A percentile compares a stretch with the other conserved stretches of the same genome.
These are phyloP conservation scores for Paraphoma chrysanthemicola DNA, from an alignment of 2,329 filamentous ascomycete genomes.

Conservation along the genomic window DNA sequence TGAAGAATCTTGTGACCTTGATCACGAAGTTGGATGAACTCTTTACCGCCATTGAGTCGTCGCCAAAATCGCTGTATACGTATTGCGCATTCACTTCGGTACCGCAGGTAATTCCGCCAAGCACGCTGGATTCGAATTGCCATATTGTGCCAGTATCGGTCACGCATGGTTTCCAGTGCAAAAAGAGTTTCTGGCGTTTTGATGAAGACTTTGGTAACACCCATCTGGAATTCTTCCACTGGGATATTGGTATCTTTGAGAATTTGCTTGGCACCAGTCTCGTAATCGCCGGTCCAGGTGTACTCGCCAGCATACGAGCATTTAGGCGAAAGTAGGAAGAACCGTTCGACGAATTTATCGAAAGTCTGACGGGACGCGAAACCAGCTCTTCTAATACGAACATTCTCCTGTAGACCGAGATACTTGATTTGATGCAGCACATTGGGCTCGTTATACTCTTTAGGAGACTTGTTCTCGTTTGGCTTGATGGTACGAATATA, in stretches of 20 bases:
- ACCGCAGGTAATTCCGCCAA: constrained; percentile 94
- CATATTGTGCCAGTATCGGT: constrained; percentile 99
- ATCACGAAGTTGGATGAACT: constrained; percentile 87
- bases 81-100: constrained; percentile 89
- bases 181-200: constrained; percentile 98
- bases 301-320: constrained; percentile 97
- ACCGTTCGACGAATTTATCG: constrained; percentile 97
- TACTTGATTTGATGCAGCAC: constrained; percentile 99
- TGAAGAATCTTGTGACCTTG: constrained; percentile 83
- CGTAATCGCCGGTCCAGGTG: constrained; percentile 88
- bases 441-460: constrained; percentile 89
- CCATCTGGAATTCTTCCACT: constrained; percentile 94
- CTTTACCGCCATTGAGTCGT: constrained; percentile 87
- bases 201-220: constrained; percentile 96
- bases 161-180: constrained; percentile 95
- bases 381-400: constrained; percentile 92
- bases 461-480: constrained; percentile 97
- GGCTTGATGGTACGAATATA: constrained; percentile 99
- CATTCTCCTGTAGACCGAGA: constrained; percentile 98
- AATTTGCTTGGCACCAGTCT: constrained; percentile 89
- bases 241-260: constrained; percentile 96
- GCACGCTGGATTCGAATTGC: constrained; percentile 95
- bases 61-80: constrained; percentile 96
- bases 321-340: constrained; percentile 92
- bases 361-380: constrained; percentile 98